Evolutionary conservation across 345 rosid genomes (phyloP), one percentile per base, ranked within the genome.

Genomic region (Arabis alpina): DNA sequence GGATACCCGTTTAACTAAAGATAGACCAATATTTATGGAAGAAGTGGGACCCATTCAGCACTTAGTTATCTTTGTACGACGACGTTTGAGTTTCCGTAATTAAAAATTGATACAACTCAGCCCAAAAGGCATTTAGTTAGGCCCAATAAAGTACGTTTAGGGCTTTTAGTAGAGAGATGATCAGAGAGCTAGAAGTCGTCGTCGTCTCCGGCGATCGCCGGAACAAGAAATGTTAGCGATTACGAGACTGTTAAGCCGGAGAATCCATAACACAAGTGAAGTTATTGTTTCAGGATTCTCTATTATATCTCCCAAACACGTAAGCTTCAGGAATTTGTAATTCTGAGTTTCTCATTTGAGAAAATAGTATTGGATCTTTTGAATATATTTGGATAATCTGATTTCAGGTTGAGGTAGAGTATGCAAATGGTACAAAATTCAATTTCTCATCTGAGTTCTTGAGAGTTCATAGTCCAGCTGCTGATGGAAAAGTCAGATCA

Each of bases 401-500:
- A 75, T 68, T 58, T 23, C 12, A 93, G 97, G 87, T 87, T 27
- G 92, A 87, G 76, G 77, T 91, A 76, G 98, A 89, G 70, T 93
- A 71, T 80, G 86, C 79, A 12, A 78, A 91, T 78, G 88, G 89
- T 3, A 74, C 77, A 63, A 83, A 81, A 59, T 89, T 91, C 77
- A 79, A 24, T 49, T 81, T 91, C 43, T 83, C 92, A 0, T 88
- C 96, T 3, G 95, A 91, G 81, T 89, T 83, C 77, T 76, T 91
- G 43, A 82, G 99, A 76, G 72, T 88, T 10, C 74, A 85, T 27
- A 91, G 96, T 74, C 96, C 93, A 12, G 96, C 97, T 75, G 97
- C 86, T 59, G 97, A 94, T 77, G 96, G 89, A 16, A 94, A 87
- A 84, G 64, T 87, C 63, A 87, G 95, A 67, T 85, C 97, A 67